phyloP scores from a whole-genome alignment of 1,284 basidiomycete species.

The Moesziomyces parantarcticus region DNA sequence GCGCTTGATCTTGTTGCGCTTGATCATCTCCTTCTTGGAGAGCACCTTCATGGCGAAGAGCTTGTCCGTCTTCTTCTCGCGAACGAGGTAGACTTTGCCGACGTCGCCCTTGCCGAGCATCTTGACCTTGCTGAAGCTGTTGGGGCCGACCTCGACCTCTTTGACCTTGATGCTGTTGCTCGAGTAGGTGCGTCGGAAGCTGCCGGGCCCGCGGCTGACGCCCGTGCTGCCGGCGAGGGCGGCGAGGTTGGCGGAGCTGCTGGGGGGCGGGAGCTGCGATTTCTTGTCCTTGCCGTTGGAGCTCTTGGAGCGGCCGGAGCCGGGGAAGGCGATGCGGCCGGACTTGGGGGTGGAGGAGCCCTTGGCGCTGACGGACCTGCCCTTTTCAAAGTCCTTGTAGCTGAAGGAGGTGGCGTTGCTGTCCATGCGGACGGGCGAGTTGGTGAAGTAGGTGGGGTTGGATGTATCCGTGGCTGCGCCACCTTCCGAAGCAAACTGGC shows the following conservation, averaged over 20 bases:
- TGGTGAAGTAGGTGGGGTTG: constrained; percentile 52
- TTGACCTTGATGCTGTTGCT: constrained; percentile 97
- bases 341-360: constrained; percentile 52
- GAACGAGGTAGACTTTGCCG: constrained; percentile 66
- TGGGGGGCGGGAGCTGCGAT: constrained; percentile 80
- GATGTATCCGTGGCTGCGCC: constrained; percentile 25
- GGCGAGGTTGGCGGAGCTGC: constrained; percentile 72
- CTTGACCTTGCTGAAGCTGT: constrained; percentile 65
- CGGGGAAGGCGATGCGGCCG: constrained; percentile 55
- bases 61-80: constrained; percentile 60
- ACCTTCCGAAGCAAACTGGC: constrained; percentile 21
- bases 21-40: constrained; percentile 67
- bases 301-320: constrained; percentile 52
- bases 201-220: constrained; percentile 71
- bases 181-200: constrained; percentile 91
- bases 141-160: constrained; percentile 63
- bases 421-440: constrained; percentile 63
- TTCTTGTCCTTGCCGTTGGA: constrained; percentile 70
- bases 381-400: constrained; percentile 64
- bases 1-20: constrained; percentile 67
- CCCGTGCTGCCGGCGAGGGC: constrained; percentile 56
- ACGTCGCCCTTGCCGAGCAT: constrained; percentile 68
- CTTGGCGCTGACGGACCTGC: constrained; percentile 35
- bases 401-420: constrained; percentile 61
- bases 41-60: constrained; percentile 67